phyloP scores from a whole-genome alignment of 768 basidiomycete genomes.

The Pilatotrama ljubarskyi region DNA sequence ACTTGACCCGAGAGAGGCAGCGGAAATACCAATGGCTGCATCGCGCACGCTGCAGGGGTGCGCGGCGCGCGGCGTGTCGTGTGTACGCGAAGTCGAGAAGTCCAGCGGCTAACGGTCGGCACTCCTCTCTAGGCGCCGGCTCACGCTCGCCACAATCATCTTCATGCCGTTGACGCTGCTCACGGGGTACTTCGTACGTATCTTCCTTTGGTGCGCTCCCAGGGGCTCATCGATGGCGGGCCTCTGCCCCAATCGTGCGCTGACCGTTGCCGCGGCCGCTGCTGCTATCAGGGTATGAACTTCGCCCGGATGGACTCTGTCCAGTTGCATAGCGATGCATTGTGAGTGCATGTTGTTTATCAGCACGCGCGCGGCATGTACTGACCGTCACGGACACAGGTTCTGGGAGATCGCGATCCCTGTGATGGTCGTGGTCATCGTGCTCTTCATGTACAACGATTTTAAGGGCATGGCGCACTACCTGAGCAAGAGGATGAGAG shows the following conservation, averaged over 20 bases:
- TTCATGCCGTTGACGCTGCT: conserved; percentile 70
- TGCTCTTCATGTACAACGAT: conserved; percentile 54
- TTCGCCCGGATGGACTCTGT: conserved; percentile 54
- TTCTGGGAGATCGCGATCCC: conserved; percentile 71
- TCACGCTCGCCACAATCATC: conserved; percentile 70
- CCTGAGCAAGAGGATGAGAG: conserved; percentile 42
- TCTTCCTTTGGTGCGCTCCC: not conserved
- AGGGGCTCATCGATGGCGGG: conserved; percentile 24
- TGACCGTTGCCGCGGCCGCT: not conserved
- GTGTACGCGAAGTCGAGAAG: not conserved
- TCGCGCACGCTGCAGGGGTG: not conserved
- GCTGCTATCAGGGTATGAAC: conserved; percentile 61
- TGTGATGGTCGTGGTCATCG: conserved; percentile 52
- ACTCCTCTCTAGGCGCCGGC: conserved; percentile 47
- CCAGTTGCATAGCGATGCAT: conserved; percentile 43
- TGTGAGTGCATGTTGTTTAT: conserved; percentile 36
- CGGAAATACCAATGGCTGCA: conserved; percentile 1
- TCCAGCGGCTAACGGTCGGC: not conserved
- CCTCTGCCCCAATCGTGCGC: not conserved
- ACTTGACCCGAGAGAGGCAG: not conserved
- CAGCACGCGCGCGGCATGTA: not conserved
- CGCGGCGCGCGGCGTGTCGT: not conserved
- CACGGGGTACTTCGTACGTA: conserved; percentile 69
- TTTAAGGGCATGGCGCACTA: conserved; percentile 47
- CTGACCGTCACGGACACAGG: conserved; percentile 33